Base-by-base conservation (phyloP, 345 rosid genomes). In the Citrus reticulata region DNA sequence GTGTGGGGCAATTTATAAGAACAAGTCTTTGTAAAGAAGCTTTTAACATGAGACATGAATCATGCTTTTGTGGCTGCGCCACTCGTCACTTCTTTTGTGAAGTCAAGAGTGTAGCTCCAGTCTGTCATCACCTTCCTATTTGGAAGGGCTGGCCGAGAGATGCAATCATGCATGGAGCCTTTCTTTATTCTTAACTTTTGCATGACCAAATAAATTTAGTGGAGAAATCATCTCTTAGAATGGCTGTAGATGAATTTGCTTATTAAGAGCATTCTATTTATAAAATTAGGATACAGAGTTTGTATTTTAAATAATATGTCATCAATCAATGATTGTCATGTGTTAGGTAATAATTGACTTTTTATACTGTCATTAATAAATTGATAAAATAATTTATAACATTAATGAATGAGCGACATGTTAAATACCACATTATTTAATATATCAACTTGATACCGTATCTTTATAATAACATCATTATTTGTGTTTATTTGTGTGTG, bases 31-130 rank as follows among this genome's bases (percentile, higher is more conserved):
- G 32, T 7, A 49, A 27, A 69, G 77, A 67, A 51, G 60, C 73
- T 39, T 77, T 65, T 37, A 74, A 72, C 34, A 22, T 13, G 81
- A 70, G 66, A 76, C 79, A 79, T 65, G 42, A 77, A 64, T 46
- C 27, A 49, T 74, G 51, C 42, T 34, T 51, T 70, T 11, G 32
- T 70, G 55, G 40, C 51, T 59, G 17, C 32, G 20, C 66, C 78
- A n/a, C 39, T 37, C 64, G 20, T 54, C 29, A 1, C 42, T 58
- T 79, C 37, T 70, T 35, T 17, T 27, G 22, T 19, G 58, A 54
- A 54, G 58, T 16, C 20, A 54, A 54, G 58, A 1, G 22, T 16
- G 58, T 54, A 3, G 51, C 51, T 10, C 16, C 51, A 42, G 51
- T 42, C 51, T 11, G 16, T 11, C 51, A 1, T 1, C 57, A 16